These are phyloP conservation scores for Pyrenula aspistea DNA, from an alignment of 495 filamentous ascomycete species.

Conservation along the genomic window DNA sequence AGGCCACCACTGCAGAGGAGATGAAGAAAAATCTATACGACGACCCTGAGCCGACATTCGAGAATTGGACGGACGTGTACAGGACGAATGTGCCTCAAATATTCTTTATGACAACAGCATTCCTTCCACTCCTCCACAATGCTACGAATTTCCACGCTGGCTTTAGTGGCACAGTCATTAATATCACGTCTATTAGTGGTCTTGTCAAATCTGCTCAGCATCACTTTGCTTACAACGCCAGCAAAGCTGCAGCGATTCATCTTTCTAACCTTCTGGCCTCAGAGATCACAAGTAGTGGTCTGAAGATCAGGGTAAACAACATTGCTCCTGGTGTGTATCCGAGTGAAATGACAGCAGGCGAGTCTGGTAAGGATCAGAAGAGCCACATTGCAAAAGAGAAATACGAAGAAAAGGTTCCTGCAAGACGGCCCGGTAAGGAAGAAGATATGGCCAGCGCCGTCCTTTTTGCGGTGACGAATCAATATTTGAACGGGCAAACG, in stretches of 20 bases:
- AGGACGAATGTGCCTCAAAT: slow-evolving; percentile 35
- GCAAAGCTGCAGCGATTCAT: slow-evolving; percentile 39
- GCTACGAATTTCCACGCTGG: slow-evolving; percentile 33
- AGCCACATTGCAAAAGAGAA: slow-evolving; percentile 48
- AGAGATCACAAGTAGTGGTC: slow-evolving; percentile 27
- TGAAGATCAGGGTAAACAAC: slow-evolving; percentile 35
- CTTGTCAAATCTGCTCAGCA: slow-evolving; percentile 35
- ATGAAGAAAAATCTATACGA: slow-evolving; percentile 49
- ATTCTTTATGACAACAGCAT: slow-evolving; percentile 32
- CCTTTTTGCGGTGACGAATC: slow-evolving; percentile 49
- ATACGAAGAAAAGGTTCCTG: slow-evolving; percentile 46
- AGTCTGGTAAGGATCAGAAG: slow-evolving; percentile 49
- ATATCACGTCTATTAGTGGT: slow-evolving; percentile 44
- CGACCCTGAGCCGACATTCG: slow-evolving; percentile 16
- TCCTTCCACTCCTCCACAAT: slow-evolving; percentile 27
- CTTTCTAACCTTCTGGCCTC: slow-evolving; percentile 42
- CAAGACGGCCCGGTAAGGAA: slow-evolving; percentile 52
- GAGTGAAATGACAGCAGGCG: slow-evolving; percentile 39
- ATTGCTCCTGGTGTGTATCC: slow-evolving; percentile 47
- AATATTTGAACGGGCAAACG: slow-evolving; percentile 62
- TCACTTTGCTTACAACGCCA: slow-evolving; percentile 41
- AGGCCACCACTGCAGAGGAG: slow-evolving; percentile 27
- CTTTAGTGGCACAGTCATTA: slow-evolving; percentile 45
- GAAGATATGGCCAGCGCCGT: slow-evolving; percentile 62
- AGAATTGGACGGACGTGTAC: slow-evolving; percentile 34